Percentiles rank a stretch among this genome's conserved stretches.
phyloP scores from a whole-genome alignment of 2,329 filamentous ascomycete species.

The Corinectria fuckeliana region DNA sequence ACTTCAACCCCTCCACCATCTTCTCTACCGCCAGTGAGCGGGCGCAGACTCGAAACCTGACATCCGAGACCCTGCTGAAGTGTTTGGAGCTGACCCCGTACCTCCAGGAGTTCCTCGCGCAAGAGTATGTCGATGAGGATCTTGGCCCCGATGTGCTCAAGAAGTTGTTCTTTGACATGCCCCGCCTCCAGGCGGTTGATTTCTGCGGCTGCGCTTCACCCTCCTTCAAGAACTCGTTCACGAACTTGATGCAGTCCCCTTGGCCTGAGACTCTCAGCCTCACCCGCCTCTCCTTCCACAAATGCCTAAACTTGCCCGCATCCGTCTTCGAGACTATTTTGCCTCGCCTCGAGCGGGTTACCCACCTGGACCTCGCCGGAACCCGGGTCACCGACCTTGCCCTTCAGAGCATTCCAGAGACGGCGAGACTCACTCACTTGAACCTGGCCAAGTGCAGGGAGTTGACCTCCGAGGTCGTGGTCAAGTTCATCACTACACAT shows the following conservation, averaged over 20 bases:
- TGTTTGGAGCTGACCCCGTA: slow-evolving; percentile 76
- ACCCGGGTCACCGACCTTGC: slow-evolving; percentile 77
- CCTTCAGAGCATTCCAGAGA: slow-evolving; percentile 72
- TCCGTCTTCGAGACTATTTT: slow-evolving; percentile 72
- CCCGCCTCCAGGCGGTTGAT: slow-evolving; percentile 71
- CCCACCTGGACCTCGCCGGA: slow-evolving; percentile 80
- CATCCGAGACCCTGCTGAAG: slow-evolving; percentile 72
- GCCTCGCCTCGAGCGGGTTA: slow-evolving; percentile 72
- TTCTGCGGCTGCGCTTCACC: slow-evolving; percentile 78
- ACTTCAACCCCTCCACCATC: slow-evolving; percentile 81
- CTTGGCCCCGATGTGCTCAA: slow-evolving; percentile 70
- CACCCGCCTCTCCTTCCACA: slow-evolving; percentile 76
- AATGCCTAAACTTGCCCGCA: slow-evolving; percentile 74
- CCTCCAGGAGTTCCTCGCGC: slow-evolving; percentile 77
- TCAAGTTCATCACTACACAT: slow-evolving; percentile 74
- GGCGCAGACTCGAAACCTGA: slow-evolving; percentile 76
- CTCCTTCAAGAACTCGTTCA: slow-evolving; percentile 71
- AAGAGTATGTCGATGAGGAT: slow-evolving; percentile 83
- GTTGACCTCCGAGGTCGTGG: slow-evolving; percentile 69
- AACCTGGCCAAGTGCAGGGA: slow-evolving; percentile 79
- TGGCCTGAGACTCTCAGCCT: slow-evolving; percentile 65
- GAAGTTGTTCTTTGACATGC: slow-evolving; percentile 73
- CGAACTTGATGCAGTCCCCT: slow-evolving; percentile 57
- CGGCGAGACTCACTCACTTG: slow-evolving; percentile 76
- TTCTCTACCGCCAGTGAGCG: slow-evolving; percentile 79